Percentiles rank a stretch among this genome's conserved stretches.
Conservation (phyloP, 108 stramenopile genomes). For the Nitzschia sp. region DNA sequence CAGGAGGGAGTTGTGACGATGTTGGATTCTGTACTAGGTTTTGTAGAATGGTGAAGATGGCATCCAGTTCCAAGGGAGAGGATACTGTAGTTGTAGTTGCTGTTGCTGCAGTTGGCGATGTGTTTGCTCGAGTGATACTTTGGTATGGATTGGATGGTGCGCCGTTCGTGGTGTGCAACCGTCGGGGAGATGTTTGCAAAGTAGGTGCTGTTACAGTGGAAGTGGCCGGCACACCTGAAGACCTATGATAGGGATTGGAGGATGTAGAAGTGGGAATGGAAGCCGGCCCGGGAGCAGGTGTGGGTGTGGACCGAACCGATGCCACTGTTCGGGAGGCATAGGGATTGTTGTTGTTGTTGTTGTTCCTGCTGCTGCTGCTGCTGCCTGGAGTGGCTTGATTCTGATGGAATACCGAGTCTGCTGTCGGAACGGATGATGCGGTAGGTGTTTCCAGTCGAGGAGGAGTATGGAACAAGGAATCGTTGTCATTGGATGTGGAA, state of each 20-base stretch:
- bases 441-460: not conserved
- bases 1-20: not conserved
- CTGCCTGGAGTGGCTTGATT: not conserved
- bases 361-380: not conserved
- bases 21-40: not conserved
- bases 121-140: no score
- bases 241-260: not conserved
- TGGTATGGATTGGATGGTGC: not conserved
- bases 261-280: not conserved
- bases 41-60: not conserved
- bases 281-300: no score
- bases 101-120: not conserved
- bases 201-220: not conserved
- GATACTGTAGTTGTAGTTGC: constrained; percentile 1
- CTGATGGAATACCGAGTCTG: not conserved
- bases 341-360: constrained; percentile 11
- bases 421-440: not conserved
- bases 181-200: not conserved
- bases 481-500: no score
- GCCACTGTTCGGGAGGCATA: not conserved
- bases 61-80: no score
- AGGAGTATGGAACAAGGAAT: no score
- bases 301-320: no score
- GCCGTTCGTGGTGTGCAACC: not conserved
- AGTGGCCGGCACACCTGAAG: not conserved